Evolutionary conservation across 139 green algal species (phyloP), one percentile per base, ranked within the genome.

Genomic region (Picochlorum sp.): DNA sequence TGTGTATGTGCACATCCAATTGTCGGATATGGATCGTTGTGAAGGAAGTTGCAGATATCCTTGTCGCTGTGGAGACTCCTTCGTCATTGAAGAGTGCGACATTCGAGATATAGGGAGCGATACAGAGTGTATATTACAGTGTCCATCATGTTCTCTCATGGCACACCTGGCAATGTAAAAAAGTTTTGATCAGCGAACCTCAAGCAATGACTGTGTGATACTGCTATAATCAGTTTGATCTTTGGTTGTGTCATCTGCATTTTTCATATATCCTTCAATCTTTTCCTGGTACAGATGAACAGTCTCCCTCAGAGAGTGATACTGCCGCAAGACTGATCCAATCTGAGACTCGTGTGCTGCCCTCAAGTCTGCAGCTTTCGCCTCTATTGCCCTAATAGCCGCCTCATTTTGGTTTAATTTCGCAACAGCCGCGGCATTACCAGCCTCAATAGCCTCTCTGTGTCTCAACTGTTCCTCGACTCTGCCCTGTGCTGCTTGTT

Each of bases 391-490:
- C 24, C 77, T 73, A 55, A 71, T 68, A 65, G 79, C 64, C 49
- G 79, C 83, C 20, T 92, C 81, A 62, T 89, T 83, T 64, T 95
- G 80, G 31, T 78, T 71, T 8, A 84, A 69, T 31, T 79, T 75
- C 13, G 85, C 85, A 34, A 72, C 60, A 11, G 76, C 74, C 5
- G 81, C 83, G 11, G 80, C 85, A 58, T 88, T 86, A 61, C 87
- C 85, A 26, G 86, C 86, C 71, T 89, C 72, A 24, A 85, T 76
- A 0, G 82, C 85, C 70, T 93, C 88, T 57, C 82, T 87, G 49
- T 89, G 75, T 20, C 77, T 77, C 51, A 86, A 57, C 57, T 84
- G 77, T 71, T 91, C 78, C 71, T 93, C 86, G 11, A 95, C 69
- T 30, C 62, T 72, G 10, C 68, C 77, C 49, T 80, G 79, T 2